phyloP scores from a whole-genome alignment of 306 rosid genomes.

The Pterocarpus santalinus region DNA sequence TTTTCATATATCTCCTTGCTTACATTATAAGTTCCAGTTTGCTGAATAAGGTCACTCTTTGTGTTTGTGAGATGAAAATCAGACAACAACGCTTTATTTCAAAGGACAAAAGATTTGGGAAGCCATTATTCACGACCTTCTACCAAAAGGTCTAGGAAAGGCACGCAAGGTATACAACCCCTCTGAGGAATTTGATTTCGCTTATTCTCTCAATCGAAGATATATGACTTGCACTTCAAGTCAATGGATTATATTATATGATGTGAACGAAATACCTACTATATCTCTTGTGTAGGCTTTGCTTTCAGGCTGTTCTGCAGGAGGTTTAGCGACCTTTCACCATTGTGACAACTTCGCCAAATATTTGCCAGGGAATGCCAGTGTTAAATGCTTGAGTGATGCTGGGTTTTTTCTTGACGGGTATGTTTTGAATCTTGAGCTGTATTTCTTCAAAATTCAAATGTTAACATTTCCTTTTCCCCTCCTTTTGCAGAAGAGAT shows the following conservation, averaged over 20 bases:
- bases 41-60: slow-evolving; percentile 15
- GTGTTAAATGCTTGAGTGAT: slow-evolving; percentile 90
- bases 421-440: slow-evolving; percentile 50
- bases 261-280: slow-evolving; percentile 21
- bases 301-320: slow-evolving; percentile 98
- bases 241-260: slow-evolving; percentile 5
- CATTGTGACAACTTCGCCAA: slow-evolving; percentile 82
- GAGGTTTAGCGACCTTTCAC: slow-evolving; percentile 89
- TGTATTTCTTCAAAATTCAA: slow-evolving; percentile 13
- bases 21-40: slow-evolving; percentile 16
- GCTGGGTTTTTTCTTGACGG: slow-evolving; percentile 95
- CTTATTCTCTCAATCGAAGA: slow-evolving; percentile 18
- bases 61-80: slow-evolving; percentile 54
- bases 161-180: slow-evolving; percentile 72
- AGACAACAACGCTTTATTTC: slow-evolving; percentile 88
- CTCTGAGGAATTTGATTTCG: neutral
- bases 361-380: slow-evolving; percentile 70
- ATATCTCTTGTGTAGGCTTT: slow-evolving; percentile 68
- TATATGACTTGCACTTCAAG: slow-evolving; percentile 18
- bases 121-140: slow-evolving; percentile 88
- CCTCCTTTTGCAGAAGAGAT: slow-evolving; percentile 66
- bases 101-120: slow-evolving; percentile 97
- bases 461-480: neutral
- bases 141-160: slow-evolving; percentile 79
- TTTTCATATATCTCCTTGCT: neutral